A percentile compares a stretch with the other conserved stretches of the same genome.
phyloP scores from a whole-genome alignment of 306 rosid genomes.

The Cucumis hystrix region DNA sequence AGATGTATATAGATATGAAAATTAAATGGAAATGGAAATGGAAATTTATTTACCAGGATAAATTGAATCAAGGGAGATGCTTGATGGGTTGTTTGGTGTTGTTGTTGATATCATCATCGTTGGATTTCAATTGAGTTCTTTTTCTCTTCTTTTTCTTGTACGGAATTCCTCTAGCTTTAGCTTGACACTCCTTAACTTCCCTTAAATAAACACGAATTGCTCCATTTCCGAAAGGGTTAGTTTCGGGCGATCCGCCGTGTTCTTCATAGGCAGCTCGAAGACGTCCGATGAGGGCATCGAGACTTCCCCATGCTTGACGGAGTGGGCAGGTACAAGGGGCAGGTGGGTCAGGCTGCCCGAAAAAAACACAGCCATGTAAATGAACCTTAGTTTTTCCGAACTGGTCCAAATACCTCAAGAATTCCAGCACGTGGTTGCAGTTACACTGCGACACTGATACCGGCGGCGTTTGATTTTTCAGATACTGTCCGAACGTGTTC shows the following conservation, averaged over 20 bases:
- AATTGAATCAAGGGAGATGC: constrained; percentile 12
- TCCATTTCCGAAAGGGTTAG: constrained; percentile 51
- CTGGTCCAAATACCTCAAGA: constrained; percentile 54
- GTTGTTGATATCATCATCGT: constrained; percentile 5
- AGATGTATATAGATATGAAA: neutral
- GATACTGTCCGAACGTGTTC: constrained; percentile 62
- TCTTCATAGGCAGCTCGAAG: constrained; percentile 57
- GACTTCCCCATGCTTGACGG: constrained; percentile 68
- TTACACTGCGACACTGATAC: constrained; percentile 39
- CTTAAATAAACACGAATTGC: constrained; percentile 52
- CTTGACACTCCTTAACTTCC: constrained; percentile 55
- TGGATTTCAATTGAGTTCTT: constrained; percentile 27
- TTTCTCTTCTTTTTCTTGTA: constrained; percentile 55
- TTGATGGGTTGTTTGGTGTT: constrained; percentile 20
- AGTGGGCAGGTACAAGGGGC: constrained; percentile 62
- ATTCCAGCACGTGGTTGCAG: constrained; percentile 56
- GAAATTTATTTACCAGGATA: neutral
- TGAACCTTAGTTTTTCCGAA: constrained; percentile 69
- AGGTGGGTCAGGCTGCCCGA: constrained; percentile 67
- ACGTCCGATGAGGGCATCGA: constrained; percentile 54
- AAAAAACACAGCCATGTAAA: constrained; percentile 38
- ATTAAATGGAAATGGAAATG: neutral
- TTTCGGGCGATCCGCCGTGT: constrained; percentile 51
- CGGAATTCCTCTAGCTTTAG: constrained; percentile 53
- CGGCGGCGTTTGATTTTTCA: constrained; percentile 45